Evolutionary conservation across 2,329 filamentous ascomycete genomes (phyloP).

Genomic region (Aspergillus carbonarius): DNA sequence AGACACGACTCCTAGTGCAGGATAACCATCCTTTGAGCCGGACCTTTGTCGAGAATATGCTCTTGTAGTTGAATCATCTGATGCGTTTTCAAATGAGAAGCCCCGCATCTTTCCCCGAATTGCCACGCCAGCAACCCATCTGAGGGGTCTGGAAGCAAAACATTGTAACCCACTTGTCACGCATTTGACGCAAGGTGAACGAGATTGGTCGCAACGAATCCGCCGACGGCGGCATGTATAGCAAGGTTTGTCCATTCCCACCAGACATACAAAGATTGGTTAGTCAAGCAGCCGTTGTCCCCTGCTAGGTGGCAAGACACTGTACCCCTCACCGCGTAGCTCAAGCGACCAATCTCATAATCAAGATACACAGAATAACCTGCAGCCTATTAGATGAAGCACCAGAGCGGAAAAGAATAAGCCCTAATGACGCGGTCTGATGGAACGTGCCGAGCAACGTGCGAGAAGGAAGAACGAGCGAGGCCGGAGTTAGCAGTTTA

Average conservation of each 20-base stretch:
- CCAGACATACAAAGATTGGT: neutral
- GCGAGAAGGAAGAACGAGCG: neutral
- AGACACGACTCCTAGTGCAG: neutral
- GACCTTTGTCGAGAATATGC: neutral
- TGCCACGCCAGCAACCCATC: conserved; percentile 39
- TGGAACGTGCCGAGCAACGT: neutral
- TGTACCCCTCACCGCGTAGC: neutral
- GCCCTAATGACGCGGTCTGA: neutral
- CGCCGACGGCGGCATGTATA: conserved; percentile 39
- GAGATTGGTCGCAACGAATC: conserved; percentile 35
- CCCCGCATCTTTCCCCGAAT: conserved; percentile 35
- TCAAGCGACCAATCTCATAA: neutral
- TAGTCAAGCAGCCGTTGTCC: neutral
- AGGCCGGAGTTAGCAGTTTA: neutral
- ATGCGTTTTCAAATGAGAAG: conserved; percentile 16
- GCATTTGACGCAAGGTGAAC: conserved; percentile 34
- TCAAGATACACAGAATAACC: neutral
- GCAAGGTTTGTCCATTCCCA: conserved; percentile 23
- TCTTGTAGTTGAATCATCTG: neutral
- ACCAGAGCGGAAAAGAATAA: neutral
- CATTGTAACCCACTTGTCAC: conserved; percentile 35
- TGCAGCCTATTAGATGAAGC: neutral
- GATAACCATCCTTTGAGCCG: neutral
- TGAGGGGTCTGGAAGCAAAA: conserved; percentile 31
- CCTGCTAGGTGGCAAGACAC: neutral